Evolutionary conservation across 495 filamentous ascomycete genomes (phyloP), one percentile per base, ranked within the genome.

Genomic region (Penicillium taxi): DNA sequence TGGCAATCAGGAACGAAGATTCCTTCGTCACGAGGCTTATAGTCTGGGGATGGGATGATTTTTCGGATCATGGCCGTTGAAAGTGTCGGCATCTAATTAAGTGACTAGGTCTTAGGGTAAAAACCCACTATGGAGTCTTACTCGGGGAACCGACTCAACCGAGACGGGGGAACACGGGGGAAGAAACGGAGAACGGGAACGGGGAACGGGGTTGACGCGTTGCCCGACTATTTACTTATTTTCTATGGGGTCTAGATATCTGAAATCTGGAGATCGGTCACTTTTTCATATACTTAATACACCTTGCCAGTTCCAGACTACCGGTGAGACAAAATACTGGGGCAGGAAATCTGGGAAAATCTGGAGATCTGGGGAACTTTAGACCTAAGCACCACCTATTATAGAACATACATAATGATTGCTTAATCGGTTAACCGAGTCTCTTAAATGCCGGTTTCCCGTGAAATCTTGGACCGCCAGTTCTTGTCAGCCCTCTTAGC

Each of bases 341-440:
- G 40, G 37, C 44, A 13, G 31, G 11, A 45, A 48, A 45, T 39
- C 41, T 39, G 48, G 48, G 45, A n/a, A n/a, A n/a, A n/a, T n/a
- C n/a, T n/a, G n/a, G n/a, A n/a, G n/a, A n/a, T n/a, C n/a, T n/a
- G n/a, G n/a, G n/a, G n/a, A n/a, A n/a, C n/a, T n/a, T n/a, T n/a
- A n/a, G n/a, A n/a, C n/a, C n/a, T n/a, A n/a, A n/a, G n/a, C n/a
- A n/a, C n/a, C n/a, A n/a, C n/a, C n/a, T n/a, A n/a, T n/a, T n/a
- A n/a, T n/a, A n/a, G n/a, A n/a, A n/a, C n/a, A n/a, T n/a, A n/a
- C n/a, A n/a, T n/a, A n/a, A n/a, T n/a, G n/a, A n/a, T n/a, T n/a
- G n/a, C n/a, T n/a, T n/a, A n/a, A n/a, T n/a, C n/a, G n/a, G n/a
- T n/a, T n/a, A n/a, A n/a, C n/a, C n/a, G n/a, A n/a, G n/a, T n/a